Percentiles rank a stretch among this genome's conserved stretches.
Conservation (phyloP, 208 protist species). For the Giardia muris region DNA sequence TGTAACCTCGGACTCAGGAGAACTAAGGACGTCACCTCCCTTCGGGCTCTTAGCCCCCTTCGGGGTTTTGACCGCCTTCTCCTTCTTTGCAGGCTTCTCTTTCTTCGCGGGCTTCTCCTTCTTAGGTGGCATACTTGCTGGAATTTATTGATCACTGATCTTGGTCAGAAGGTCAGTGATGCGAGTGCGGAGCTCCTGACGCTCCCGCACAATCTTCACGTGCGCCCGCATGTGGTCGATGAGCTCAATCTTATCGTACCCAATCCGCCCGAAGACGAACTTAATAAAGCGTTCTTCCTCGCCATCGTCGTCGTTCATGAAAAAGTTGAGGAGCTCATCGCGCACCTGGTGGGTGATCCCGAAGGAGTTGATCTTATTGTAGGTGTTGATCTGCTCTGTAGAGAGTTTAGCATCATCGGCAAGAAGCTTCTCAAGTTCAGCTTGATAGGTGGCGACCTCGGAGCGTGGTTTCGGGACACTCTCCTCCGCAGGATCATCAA, state of each 20-base stretch:
- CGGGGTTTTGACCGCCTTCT: background rate
- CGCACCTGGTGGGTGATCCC: background rate
- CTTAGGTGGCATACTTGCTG: too few relatives aligned
- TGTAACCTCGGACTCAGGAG: background rate
- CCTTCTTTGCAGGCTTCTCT: background rate
- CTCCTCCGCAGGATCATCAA: conserved; percentile 6
- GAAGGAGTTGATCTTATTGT: background rate
- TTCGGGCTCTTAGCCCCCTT: background rate
- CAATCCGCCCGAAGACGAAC: background rate
- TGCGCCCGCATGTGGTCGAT: background rate
- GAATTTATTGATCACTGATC: too few relatives aligned
- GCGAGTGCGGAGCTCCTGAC: background rate
- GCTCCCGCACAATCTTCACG: background rate
- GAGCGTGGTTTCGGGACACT: background rate
- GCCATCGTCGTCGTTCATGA: background rate
- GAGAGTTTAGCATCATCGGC: background rate
- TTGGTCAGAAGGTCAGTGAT: background rate
- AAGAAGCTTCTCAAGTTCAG: background rate
- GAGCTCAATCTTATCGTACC: background rate
- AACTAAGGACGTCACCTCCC: background rate
- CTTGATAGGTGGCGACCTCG: background rate
- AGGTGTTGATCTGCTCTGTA: background rate
- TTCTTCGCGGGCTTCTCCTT: too few relatives aligned
- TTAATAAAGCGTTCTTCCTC: background rate
- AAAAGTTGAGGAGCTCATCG: background rate